Percentiles rank a stretch among this genome's conserved stretches.
These are phyloP conservation scores for Royoungia palumana DNA, from an alignment of 768 basidiomycete genomes.

Conservation along the genomic window DNA sequence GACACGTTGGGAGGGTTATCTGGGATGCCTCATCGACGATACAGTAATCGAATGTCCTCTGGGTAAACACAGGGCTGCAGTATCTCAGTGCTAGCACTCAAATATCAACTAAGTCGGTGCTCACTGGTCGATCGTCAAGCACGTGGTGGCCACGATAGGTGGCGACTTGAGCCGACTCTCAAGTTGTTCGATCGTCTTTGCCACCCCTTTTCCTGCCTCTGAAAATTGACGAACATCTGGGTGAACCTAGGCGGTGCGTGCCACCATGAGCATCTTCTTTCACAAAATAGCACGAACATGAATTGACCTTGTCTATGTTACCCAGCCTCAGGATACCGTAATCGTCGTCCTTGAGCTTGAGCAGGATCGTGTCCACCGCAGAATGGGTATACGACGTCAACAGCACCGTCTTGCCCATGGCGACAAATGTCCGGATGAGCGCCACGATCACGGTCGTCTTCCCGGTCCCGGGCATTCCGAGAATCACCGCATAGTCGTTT, in stretches of 20 bases:
- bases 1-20: constrained; percentile 91
- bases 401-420: constrained; percentile 80
- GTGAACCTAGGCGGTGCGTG: constrained; percentile 57
- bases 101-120: constrained; percentile 26
- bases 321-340: constrained; percentile 83
- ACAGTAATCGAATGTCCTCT: constrained; percentile 90
- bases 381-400: constrained; percentile 96
- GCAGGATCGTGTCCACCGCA: constrained; percentile 94
- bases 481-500: constrained; percentile 84
- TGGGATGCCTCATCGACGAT: constrained; percentile 99
- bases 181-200: constrained; percentile 75
- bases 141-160: constrained; percentile 94
- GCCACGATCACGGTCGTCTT: constrained; percentile 95
- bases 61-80: constrained; percentile 74
- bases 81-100: constrained; percentile 6
- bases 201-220: constrained; percentile 49
- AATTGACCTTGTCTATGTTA: constrained; percentile 80
- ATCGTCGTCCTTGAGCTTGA: constrained; percentile 69
- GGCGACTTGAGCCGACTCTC: constrained; percentile 83
- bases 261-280: constrained; percentile 2
- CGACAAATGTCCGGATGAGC: constrained; percentile 76
- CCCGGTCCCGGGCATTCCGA: constrained; percentile 99
- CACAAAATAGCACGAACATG: too few species aligned
- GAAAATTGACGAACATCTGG: constrained; percentile 74
- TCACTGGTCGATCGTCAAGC: constrained; percentile 90